Percentiles rank a stretch among this genome's conserved stretches.
Conservation (phyloP, 2,329 filamentous ascomycete genomes). For the Phyllosticta citrichinensis region DNA sequence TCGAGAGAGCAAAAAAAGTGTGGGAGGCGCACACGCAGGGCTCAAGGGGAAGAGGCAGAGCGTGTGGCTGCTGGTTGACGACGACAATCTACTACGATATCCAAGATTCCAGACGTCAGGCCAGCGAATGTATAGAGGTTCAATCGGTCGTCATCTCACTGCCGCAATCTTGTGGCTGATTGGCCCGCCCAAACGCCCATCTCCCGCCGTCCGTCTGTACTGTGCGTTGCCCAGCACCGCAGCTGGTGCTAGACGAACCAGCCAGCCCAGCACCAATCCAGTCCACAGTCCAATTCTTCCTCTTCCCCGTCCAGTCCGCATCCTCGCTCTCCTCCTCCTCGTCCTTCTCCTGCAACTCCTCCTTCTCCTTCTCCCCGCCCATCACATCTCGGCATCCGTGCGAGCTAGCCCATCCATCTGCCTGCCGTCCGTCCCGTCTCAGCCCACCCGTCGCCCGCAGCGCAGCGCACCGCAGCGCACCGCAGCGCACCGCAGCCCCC, state of each 20-base stretch:
- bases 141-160: background rate
- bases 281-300: too few species aligned
- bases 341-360: background rate
- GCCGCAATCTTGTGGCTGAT: slow-evolving; percentile 1
- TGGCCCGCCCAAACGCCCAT: slow-evolving; percentile 6
- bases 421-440: background rate
- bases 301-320: too few species aligned
- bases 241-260: too few species aligned
- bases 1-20: too few species aligned
- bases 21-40: too few species aligned
- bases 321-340: background rate
- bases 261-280: too few species aligned
- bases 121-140: background rate
- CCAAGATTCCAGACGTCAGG: background rate
- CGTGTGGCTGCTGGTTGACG: too few species aligned
- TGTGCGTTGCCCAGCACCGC: background rate
- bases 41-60: too few species aligned
- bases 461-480: background rate
- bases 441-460: background rate
- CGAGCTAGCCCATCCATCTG: background rate
- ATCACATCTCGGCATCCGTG: background rate
- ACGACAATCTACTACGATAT: background rate
- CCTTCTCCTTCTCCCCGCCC: background rate
- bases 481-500: background rate
- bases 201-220: slow-evolving; percentile 8